Evolutionary conservation across 176 grass and related monocot genomes (phyloP).

Genomic region (Puccinellia tenuiflora): DNA sequence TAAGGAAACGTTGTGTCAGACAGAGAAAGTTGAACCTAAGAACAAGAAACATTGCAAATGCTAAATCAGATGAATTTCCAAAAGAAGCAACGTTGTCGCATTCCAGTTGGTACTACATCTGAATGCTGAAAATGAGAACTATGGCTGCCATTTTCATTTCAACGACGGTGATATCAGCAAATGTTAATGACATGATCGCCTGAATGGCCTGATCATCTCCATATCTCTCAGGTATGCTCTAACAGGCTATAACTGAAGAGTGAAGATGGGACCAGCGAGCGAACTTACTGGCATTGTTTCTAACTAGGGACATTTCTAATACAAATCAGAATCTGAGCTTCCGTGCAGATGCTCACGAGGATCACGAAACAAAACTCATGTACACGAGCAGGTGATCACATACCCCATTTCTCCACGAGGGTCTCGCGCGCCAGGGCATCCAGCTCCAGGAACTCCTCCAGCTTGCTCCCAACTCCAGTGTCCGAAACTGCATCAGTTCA

Average conservation of each 20-base stretch:
- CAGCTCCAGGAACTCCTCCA: slow-evolving; percentile 61
- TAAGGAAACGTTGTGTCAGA: slow-evolving; percentile 21
- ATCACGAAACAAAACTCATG: not conserved
- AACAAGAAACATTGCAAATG: not conserved
- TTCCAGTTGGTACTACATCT: not conserved
- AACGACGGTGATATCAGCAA: not conserved
- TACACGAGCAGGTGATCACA: not conserved
- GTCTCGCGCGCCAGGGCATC: slow-evolving; percentile 7
- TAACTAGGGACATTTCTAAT: not conserved
- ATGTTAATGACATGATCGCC: not conserved
- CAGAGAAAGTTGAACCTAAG: slow-evolving; percentile 6
- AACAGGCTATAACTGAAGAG: not conserved
- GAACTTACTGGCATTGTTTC: not conserved
- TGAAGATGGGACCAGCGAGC: not conserved
- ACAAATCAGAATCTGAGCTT: not conserved
- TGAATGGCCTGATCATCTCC: not conserved
- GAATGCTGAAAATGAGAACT: not conserved
- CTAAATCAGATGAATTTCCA: not conserved
- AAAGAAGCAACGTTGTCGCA: not conserved
- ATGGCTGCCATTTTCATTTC: not conserved
- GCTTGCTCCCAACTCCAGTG: slow-evolving; percentile 57
- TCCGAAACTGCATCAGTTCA: slow-evolving; percentile 52
- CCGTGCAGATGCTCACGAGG: not conserved
- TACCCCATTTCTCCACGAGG: slow-evolving; percentile 52
- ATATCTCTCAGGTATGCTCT: not conserved